phyloP scores from a whole-genome alignment of 1,284 basidiomycete genomes.

The Puccinia novopanici region DNA sequence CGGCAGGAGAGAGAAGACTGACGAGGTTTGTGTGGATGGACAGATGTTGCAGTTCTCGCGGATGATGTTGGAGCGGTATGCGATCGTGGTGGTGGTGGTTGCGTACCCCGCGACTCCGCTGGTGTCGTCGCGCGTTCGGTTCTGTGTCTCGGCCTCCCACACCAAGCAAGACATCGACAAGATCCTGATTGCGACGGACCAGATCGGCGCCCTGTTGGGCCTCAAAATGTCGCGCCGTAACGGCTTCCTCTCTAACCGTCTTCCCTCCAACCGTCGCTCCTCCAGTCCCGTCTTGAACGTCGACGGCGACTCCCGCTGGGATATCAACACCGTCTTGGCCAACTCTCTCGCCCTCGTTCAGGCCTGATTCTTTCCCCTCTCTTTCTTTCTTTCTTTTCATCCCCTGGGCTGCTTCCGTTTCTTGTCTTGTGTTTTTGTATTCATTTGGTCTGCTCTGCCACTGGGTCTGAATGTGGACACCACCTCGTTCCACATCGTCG shows the following conservation, averaged over 20 bases:
- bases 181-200: slow-evolving; percentile 83
- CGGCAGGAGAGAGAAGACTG: background rate
- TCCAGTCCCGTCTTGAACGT: background rate
- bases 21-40: background rate
- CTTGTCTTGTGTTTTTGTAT: too few relatives aligned
- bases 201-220: slow-evolving; percentile 83
- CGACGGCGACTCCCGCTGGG: slow-evolving; percentile 2
- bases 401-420: too few relatives aligned
- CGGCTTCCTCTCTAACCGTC: slow-evolving; percentile 50
- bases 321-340: slow-evolving; percentile 25
- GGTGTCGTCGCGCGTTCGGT: slow-evolving; percentile 83
- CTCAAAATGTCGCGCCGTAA: slow-evolving; percentile 67
- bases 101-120: slow-evolving; percentile 80
- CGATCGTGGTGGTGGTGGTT: slow-evolving; percentile 58
- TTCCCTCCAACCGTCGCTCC: too few relatives aligned
- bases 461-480: too few relatives aligned
- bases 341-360: slow-evolving; percentile 16
- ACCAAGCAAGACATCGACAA: slow-evolving; percentile 95
- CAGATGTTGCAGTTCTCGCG: background rate
- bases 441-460: too few relatives aligned
- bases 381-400: background rate
- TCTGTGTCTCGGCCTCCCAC: slow-evolving; percentile 91
- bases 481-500: too few relatives aligned
- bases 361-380: slow-evolving; percentile 5
- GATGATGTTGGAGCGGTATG: slow-evolving; percentile 30